Percentiles rank a stretch among this genome's conserved stretches.
Evolutionary conservation across 805 yeast genomes (phyloP).

Genomic region (Scheffersomyces lignosus): DNA sequence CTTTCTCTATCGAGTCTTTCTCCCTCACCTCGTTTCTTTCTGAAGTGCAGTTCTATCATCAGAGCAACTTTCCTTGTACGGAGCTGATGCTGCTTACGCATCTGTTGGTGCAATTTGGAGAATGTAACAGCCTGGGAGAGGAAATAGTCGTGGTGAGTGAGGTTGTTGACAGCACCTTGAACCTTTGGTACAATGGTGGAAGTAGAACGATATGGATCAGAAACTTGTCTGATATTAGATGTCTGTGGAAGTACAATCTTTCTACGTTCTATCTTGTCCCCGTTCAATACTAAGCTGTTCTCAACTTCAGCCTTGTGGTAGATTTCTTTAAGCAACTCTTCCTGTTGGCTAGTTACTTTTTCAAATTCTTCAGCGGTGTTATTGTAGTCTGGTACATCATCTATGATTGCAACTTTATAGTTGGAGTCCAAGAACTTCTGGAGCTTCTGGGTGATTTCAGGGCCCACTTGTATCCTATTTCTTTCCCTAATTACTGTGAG

Average conservation of each 20-base stretch:
- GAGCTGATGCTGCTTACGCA: constrained; percentile 62
- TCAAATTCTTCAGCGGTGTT: constrained; percentile 57
- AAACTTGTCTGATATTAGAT: constrained; percentile 36
- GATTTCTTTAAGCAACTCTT: constrained; percentile 47
- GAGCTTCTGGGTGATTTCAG: constrained; percentile 27
- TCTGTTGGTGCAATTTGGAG: constrained; percentile 67
- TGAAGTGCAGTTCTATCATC: constrained; percentile 85
- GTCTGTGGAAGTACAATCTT: constrained; percentile 47
- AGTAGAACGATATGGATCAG: constrained; percentile 48
- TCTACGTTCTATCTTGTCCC: constrained; percentile 48
- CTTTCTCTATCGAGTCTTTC: constrained; percentile 76
- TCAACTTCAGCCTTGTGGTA: constrained; percentile 37
- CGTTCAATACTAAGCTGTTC: constrained; percentile 41
- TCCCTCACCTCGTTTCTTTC: constrained; percentile 82
- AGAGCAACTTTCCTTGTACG: constrained; percentile 70
- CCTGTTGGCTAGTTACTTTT: constrained; percentile 54
- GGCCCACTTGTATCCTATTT: constrained; percentile 17
- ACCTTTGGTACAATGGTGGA: constrained; percentile 42
- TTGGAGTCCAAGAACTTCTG: constrained; percentile 25
- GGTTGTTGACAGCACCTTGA: constrained; percentile 41
- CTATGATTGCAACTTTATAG: constrained; percentile 37
- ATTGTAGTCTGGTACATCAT: constrained; percentile 33
- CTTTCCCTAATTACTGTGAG: constrained; percentile 21
- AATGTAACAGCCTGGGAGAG: constrained; percentile 73
- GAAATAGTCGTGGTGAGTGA: constrained; percentile 70